Evolutionary conservation across 176 grass and related monocot genomes (phyloP), one percentile per base, ranked within the genome.

Genomic region (Musa schizocarpa): DNA sequence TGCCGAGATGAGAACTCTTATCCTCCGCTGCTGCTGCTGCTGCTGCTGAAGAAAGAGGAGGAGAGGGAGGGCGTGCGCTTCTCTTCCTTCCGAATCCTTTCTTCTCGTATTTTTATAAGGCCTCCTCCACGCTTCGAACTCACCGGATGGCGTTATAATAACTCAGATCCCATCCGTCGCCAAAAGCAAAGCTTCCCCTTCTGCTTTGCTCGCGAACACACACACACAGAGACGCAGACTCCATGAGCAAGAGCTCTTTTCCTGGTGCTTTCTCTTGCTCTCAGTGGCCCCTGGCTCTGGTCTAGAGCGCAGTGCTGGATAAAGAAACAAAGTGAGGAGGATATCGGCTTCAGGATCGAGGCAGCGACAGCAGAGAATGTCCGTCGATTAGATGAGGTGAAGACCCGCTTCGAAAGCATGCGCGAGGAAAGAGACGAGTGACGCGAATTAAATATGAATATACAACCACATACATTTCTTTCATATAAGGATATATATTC

Each of bases 341-440:
- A 62, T 14, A 62, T 12, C 19, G 68, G 69, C 69, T 23, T 19
- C 9, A 16, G 21, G 13, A 22, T n/a, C 69, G 69, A 71, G 69
- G 69, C 49, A 71, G 69, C n/a, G 69, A 52, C 22, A 17, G 69
- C 69, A 71, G 69, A 51, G 69, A 71, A 71, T 71, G 69, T 71
- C 68, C 50, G 69, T 71, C 6, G 34, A 51, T 12, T 14, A 51
- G 49, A 21, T 34, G 69, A 43, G 4, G 17, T 8, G 50, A 71
- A 71, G 69, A 71, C 34, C 19, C 50, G 49, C 49, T 50, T 43
- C 14, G 21, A 9, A 9, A 51, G 69, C 43, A 20, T 14, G 49
- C 43, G 43, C 43, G 8, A 25, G 8, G 69, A 50, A 9, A 71
- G 48, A n/a, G 50, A 52, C 16, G 20, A 52, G 4, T 43, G 34